Conservation (phyloP, 805 yeast species). For the Grigorovia transvaalensis region DNA sequence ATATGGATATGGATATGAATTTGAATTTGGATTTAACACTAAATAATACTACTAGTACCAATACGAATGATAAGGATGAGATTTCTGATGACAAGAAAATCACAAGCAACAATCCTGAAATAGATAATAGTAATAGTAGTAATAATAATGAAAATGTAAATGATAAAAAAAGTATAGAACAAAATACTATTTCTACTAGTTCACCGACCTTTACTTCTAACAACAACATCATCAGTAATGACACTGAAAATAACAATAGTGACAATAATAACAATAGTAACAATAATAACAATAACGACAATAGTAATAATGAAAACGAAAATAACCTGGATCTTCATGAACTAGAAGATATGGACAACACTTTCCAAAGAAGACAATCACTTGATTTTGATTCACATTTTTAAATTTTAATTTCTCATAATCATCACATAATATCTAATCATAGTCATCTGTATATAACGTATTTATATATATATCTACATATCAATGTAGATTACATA, state of each 20-base stretch:
- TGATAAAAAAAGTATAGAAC: neutral
- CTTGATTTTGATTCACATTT: constrained; percentile 12
- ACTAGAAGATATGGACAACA: constrained; percentile 25
- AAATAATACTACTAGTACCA: too few relatives aligned
- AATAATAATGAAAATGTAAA: neutral
- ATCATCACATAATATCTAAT: too few relatives aligned
- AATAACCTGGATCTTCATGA: constrained; percentile 21
- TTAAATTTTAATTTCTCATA: neutral
- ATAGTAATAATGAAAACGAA: constrained; percentile 1
- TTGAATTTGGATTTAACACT: neutral
- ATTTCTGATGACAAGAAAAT: neutral
- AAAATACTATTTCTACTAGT: neutral
- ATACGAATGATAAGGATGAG: neutral
- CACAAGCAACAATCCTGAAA: neutral
- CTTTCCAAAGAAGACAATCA: constrained; percentile 27
- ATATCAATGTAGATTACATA: too few relatives aligned
- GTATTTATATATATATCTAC: too few relatives aligned
- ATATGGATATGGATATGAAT: neutral
- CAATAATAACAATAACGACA: neutral
- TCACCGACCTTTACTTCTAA: too few relatives aligned
- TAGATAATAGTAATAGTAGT: neutral
- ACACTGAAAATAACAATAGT: neutral
- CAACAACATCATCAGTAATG: neutral
- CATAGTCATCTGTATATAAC: neutral
- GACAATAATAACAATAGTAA: neutral